These are phyloP conservation scores for Flaveria brownii DNA, from an alignment of 129 eudicot species.

Conservation along the genomic window DNA sequence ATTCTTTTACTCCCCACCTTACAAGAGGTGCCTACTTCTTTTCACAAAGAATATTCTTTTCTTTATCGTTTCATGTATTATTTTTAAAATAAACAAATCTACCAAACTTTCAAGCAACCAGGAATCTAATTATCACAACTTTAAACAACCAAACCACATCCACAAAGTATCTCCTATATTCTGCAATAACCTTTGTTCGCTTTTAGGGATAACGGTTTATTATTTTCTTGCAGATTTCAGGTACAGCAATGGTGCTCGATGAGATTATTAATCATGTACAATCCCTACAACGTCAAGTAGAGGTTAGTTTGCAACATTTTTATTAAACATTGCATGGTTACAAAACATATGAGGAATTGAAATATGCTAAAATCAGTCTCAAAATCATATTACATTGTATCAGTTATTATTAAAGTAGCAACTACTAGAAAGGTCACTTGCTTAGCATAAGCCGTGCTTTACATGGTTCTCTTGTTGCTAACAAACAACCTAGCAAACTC, in stretches of 20 bases:
- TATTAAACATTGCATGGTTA: neutral
- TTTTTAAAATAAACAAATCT: neutral
- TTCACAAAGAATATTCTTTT: neutral
- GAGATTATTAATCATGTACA: slow-evolving; percentile 90
- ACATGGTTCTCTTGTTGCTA: neutral
- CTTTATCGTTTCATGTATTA: neutral
- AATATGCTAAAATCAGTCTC: neutral
- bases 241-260: slow-evolving; percentile 85
- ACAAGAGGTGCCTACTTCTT: neutral
- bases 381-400: neutral
- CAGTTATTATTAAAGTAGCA: neutral
- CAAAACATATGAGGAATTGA: neutral
- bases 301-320: slow-evolving; percentile 49
- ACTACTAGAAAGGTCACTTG: neutral
- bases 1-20: neutral
- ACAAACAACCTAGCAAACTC: neutral
- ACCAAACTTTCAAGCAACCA: neutral
- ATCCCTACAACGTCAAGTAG: slow-evolving; percentile 84
- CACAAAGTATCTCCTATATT: neutral
- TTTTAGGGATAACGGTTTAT: neutral
- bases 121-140: neutral
- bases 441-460: neutral
- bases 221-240: slow-evolving; percentile 58
- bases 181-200: neutral
- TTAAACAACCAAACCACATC: neutral